Evolutionary conservation across 139 green algal genomes (phyloP), one percentile per base, ranked within the genome.

Genomic region (Micractinium sp.): DNA sequence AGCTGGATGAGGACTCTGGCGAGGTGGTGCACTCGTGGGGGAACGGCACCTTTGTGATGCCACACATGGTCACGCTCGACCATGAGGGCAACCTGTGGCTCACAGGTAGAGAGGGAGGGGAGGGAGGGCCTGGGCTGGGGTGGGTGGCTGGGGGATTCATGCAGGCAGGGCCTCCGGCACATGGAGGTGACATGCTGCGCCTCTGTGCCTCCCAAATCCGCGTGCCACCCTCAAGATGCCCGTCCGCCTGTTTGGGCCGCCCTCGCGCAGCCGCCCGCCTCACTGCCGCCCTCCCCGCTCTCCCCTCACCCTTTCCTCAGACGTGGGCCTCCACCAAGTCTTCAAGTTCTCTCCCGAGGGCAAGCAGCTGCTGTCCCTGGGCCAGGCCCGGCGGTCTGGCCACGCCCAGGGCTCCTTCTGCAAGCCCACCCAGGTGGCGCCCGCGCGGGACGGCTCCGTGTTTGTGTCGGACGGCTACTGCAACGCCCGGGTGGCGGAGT

Each of bases 341-440:
- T 81, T 96, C 53, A 96, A 97, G 91, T 95, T 96, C 69, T 75
- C 61, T 16, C 61, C 81, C 0, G 31, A 53, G 1, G 95, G 95
- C 77, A 82, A 93, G 77, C 85, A 92, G 87, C 85, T 97, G 69
- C 80, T 95, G 91, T 73, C 36, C 0, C 69, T 98, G 60, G 95
- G 96, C 18, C 83, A 61, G 29, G 85, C 84, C 14, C 41, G 93
- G 41, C 41, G 85, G 81, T 92, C 95, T 22, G 96, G 95, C 33
- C 33, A 66, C 13, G 93, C 83, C 29, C 60, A 77, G 18, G 9
- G 36, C 3, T 73, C 94, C 41, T 93, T 99, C 25, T 99, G 97
- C 94, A 95, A 96, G 92, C 97, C 97, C 23, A 98, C 97, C 0
- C 92, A 96, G 91, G 96, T 97, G 25, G 93, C 90, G 0, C 91